Conservation (phyloP, 176 grass and related monocot genomes). For the Neostapfia colusana region DNA sequence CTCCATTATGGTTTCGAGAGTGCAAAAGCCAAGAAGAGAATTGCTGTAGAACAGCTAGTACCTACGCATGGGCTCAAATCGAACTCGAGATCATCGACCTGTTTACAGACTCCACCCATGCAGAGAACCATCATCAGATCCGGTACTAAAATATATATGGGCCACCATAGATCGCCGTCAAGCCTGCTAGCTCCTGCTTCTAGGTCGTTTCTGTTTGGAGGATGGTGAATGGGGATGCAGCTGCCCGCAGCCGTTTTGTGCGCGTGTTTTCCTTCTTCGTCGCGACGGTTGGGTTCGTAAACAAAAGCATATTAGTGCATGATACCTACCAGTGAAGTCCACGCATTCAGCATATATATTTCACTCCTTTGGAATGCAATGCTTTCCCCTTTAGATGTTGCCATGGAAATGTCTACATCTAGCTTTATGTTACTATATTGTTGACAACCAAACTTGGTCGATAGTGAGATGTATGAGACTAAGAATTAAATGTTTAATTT, state of each 20-base stretch:
- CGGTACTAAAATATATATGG: slow-evolving; percentile 35
- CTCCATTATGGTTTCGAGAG: background rate
- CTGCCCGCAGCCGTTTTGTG: slow-evolving; percentile 39
- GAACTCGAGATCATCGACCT: background rate
- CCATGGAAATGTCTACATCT: slow-evolving; percentile 13
- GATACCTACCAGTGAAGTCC: slow-evolving; percentile 30
- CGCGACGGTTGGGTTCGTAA: background rate
- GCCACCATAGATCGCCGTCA: slow-evolving; percentile 48
- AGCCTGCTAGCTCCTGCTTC: background rate
- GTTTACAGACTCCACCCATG: background rate
- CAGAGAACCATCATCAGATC: slow-evolving; percentile 24
- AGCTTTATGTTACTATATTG: background rate
- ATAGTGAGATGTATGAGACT: no score
- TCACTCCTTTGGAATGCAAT: slow-evolving; percentile 30
- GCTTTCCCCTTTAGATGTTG: background rate
- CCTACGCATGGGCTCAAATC: background rate
- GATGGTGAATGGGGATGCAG: slow-evolving; percentile 21
- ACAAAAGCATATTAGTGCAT: slow-evolving; percentile 16
- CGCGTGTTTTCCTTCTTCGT: background rate
- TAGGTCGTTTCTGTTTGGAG: slow-evolving; percentile 10
- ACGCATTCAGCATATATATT: slow-evolving; percentile 34
- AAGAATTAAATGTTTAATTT: no score
- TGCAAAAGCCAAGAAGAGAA: slow-evolving; percentile 26
- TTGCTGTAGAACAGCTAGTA: background rate
- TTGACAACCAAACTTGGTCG: no score